Evolutionary conservation across 768 basidiomycete species (phyloP), one percentile per base, ranked within the genome.

Genomic region (Pholiota conissans): DNA sequence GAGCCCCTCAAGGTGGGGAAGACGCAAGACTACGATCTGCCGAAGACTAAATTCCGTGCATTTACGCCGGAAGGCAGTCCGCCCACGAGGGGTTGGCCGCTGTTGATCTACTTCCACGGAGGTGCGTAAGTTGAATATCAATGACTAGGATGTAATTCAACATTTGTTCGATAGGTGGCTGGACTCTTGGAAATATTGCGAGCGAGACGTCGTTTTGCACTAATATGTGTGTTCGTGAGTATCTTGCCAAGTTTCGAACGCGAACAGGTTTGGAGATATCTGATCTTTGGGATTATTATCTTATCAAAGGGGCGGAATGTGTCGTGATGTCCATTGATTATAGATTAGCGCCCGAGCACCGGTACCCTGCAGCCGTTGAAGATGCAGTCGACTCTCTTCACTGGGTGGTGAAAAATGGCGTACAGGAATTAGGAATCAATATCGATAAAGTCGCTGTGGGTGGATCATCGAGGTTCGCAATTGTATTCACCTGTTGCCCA

Each of bases 61-160:
- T 90, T 86, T 65, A 86, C 84, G 1, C 90, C 90, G 0, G 74
- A 79, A 46, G 82, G 83, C 0, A 54, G 65, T 3, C 63, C 73
- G 0, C 87, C 87, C 0, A 65, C 63, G 1, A 69, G 67, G 0
- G 89, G 89, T 16, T 90, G 89, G 89, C 88, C 88, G 0, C 80
- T 84, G 1, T 82, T 90, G 58, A 78, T 89, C 42, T 91, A 80
- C 77, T 89, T 85, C 67, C 90, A 90, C 60, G 90, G 90, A 52
- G 89, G 89, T 82, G 58, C 54, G 78, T 47, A 26, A 40, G 5
- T 13, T 14, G 5, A 26, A 5, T 13, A 29, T n/a, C 26, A 13
- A 3, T 18, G 13, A 20, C 35, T 5, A n/a, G n/a, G 10, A 18
- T 28, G 16, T 57, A 26, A 48, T 27, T 3, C 22, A 29, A 5